Base-by-base conservation (phyloP, 179 eudicot genomes). In the Carnegiea gigantea region DNA sequence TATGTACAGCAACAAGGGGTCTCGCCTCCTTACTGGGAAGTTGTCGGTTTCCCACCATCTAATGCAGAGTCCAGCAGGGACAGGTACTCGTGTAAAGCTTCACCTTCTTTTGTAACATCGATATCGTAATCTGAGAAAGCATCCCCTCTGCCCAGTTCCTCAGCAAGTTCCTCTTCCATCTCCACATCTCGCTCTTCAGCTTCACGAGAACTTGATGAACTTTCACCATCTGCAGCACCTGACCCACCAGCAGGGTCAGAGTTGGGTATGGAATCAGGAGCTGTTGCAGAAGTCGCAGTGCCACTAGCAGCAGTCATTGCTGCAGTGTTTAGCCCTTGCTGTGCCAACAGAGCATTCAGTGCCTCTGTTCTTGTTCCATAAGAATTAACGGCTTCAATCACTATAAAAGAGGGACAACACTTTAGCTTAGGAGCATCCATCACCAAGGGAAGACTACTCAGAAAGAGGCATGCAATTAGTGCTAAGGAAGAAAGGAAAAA, bases 51-150 rank as follows among this genome's bases (percentile, higher is more conserved):
- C 72, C 76, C 64, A 38, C 59, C 64, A 48, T 38, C 76, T 24
- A 73, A 7, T 6, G 92, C 65, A 36, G 94, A 90, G 81, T 88
- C 84, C 33, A 93, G 85, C 71, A 92, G 72, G 59, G 93, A 92
- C 80, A 95, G 80, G 82, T 95, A 95, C 88, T 94, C 99, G 13
- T 79, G 82, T 36, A 95, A 86, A 64, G 99, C 99, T 83, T 94
- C 99, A 49, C 92, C 97, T 92, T 95, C 99, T 86, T 83, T 90
- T 0, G 92, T 90, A 51, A 95, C 89, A 83, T 95, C 98, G 20
- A 94, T 91, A 77, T 95, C 98, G 81, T 95, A 95, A 83, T 95
- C 98, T 10, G 95, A 86, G 33, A 89, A 90, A 0, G 92, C 90
- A 84, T 95, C 97, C 53, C 82, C 89, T 51, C 83, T 84, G n/a